phyloP scores from a whole-genome alignment of 192 early-diverging fungal genomes.

The Funneliformis geosporum region DNA sequence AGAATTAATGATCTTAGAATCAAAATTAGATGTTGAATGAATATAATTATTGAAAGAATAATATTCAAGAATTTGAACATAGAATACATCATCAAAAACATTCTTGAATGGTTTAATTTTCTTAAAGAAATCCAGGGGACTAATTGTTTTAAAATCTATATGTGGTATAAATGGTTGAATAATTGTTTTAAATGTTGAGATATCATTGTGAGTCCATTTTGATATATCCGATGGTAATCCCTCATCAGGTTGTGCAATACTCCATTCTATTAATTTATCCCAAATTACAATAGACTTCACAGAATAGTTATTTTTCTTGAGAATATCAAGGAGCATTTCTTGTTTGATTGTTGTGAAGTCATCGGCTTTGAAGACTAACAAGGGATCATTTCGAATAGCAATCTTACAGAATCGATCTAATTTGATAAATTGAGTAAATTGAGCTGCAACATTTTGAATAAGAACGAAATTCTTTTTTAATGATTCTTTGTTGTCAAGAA shows the following conservation, averaged over 20 bases:
- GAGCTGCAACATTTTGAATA: too few species aligned
- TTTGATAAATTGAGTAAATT: too few species aligned
- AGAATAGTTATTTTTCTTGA: background rate
- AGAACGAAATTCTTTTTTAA: too few species aligned
- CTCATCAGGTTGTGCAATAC: background rate
- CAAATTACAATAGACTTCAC: background rate
- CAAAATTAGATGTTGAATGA: background rate
- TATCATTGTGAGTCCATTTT: background rate
- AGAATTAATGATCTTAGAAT: background rate
- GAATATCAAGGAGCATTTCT: too few species aligned
- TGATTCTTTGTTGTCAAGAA: too few species aligned
- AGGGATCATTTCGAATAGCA: too few species aligned
- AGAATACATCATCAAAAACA: background rate
- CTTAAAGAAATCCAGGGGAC: background rate
- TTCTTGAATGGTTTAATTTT: background rate
- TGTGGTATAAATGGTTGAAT: background rate
- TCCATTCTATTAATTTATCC: background rate
- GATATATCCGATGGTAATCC: background rate
- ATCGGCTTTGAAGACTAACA: too few species aligned
- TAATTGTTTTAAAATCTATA: background rate
- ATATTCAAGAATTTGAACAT: background rate
- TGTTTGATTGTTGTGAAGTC: too few species aligned
- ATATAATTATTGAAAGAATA: background rate
- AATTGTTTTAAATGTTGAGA: background rate
- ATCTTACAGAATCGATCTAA: too few species aligned